Evolutionary conservation across 2,329 filamentous ascomycete genomes (phyloP), one percentile per base, ranked within the genome.

Genomic region (Phyllosticta citriasiana): DNA sequence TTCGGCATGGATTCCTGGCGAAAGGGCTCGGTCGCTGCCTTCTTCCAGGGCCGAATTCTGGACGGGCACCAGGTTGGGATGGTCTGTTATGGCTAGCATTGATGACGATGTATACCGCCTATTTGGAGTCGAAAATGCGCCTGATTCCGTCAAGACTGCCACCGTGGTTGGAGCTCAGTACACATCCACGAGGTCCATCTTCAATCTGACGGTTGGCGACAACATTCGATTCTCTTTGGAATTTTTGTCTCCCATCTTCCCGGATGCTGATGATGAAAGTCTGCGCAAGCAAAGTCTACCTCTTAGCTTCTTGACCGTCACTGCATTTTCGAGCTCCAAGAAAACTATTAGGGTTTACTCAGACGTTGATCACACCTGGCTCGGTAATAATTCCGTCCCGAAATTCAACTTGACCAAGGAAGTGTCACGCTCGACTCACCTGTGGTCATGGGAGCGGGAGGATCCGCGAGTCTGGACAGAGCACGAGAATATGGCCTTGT

Each of bases 231-330:
- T 78, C 30, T 71, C 67, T 0, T 63, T 79, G 40, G 76, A 78
- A 60, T 78, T 78, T 61, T 73, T 78, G 59, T 78, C 76, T 8
- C 77, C 76, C 0, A 72, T 78, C 4, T 75, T 74, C 2, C 75
- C 76, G 2, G 60, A 35, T 14, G 35, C 51, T 4, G 60, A 62
- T 25, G 60, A 57, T 3, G 70, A 70, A 0, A 72, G 77, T 63
- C 73, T 76, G 60, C 57, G 75, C 2, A 71, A 76, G 24, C 76
- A 79, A 59, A 78, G 75, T 12, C 69, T 78, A 50, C 77, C 77
- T 27, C 78, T 77, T 64, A 71, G 73, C 63, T 78, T 78, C 61
- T 65, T 79, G 57, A 78, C 74, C 0, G 73, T 78, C 25, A 67
- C 71, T 16, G 68, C 72, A 2, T 66, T 65, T 1, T 57, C 59